Percentiles rank a stretch among this genome's conserved stretches.
Conservation (phyloP, 495 filamentous ascomycete species). For the Thermothielavioides terrestris region DNA sequence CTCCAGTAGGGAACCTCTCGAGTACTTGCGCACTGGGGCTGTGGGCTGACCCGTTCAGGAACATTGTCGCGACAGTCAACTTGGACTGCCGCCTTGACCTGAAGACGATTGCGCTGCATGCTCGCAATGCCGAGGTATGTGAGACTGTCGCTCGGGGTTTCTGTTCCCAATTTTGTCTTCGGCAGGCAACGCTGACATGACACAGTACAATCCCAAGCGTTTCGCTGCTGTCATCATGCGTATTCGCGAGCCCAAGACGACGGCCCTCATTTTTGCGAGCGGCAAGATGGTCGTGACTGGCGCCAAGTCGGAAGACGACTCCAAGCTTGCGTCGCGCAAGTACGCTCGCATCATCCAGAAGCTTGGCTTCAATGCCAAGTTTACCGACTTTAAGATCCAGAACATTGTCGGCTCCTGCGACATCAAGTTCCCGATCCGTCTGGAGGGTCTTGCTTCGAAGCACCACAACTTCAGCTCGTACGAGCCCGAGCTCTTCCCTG, state of each 20-base stretch:
- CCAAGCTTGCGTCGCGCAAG: conserved; percentile 91
- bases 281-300: conserved; percentile 99
- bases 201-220: conserved; percentile 57
- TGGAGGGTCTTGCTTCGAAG: conserved; percentile 88
- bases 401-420: conserved; percentile 99
- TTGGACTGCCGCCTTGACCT: conserved; percentile 95
- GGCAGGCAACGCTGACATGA: conserved; percentile 33
- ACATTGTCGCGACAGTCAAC: conserved; percentile 99
- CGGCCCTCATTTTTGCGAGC: conserved; percentile 92
- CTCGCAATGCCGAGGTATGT: conserved; percentile 78
- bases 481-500: conserved; percentile 96
- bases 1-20: conserved; percentile 79
- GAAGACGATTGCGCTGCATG: conserved; percentile 98
- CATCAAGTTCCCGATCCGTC: conserved; percentile 97
- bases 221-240: conserved; percentile 99
- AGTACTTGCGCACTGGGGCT: conserved; percentile 14
- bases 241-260: conserved; percentile 98
- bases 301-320: conserved; percentile 97
- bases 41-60: conserved; percentile 69
- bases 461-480: conserved; percentile 99
- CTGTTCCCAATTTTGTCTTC: conserved; percentile 30
- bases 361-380: conserved; percentile 98
- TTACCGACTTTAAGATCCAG: conserved; percentile 99
- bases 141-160: conserved; percentile 21
- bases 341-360: conserved; percentile 99